Evolutionary conservation across 2,329 filamentous ascomycete species (phyloP), one percentile per base, ranked within the genome.

Genomic region (Colletotrichum spinosum): DNA sequence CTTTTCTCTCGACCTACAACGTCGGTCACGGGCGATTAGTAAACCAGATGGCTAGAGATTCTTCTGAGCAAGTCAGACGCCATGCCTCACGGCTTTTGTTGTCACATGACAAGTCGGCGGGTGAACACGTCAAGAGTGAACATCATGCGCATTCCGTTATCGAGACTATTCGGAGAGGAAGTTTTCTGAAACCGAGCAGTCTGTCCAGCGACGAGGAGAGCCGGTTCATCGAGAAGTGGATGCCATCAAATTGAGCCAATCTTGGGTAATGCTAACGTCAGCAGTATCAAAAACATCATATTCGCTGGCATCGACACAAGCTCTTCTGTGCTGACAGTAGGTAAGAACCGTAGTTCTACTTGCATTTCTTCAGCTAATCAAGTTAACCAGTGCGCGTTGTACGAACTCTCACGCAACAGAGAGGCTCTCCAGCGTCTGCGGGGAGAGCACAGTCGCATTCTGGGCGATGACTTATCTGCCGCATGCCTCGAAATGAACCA

Each of bases 371-470:
- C 39, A 42, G 13, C 6, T 42, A 11, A n/a, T 42, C 3, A 42
- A 11, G 39, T 11, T 42, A 3, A 10, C 3, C 39, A 42, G 39
- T n/a, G 13, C 13, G 39, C 39, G 1, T n/a, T 42, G 39, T 42
- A 42, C 13, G 39, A 42, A 42, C 39, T 42, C 10, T 42, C 39
- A 42, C 39, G 13, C 39, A 42, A 42, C 39, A n/a, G 13, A 42
- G 13, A 42, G 13, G 69, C 71, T 7, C 59, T 77, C 2, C 65
- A 67, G 8, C 69, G 68, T 13, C 50, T 78, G 38, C 71, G 73
- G 6, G 70, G 69, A 34, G 86, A 89, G 70, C 83, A 86, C 67
- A 81, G 84, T 66, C 71, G 75, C 2, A 77, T 88, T n/a, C 84
- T 87, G 52, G 81, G 82, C 10, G 39, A 42, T 11, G 8, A 67